A percentile compares a stretch with the other conserved stretches of the same genome.
phyloP scores from a whole-genome alignment of 192 early-diverging fungal species.

The Piromyces finnis region DNA sequence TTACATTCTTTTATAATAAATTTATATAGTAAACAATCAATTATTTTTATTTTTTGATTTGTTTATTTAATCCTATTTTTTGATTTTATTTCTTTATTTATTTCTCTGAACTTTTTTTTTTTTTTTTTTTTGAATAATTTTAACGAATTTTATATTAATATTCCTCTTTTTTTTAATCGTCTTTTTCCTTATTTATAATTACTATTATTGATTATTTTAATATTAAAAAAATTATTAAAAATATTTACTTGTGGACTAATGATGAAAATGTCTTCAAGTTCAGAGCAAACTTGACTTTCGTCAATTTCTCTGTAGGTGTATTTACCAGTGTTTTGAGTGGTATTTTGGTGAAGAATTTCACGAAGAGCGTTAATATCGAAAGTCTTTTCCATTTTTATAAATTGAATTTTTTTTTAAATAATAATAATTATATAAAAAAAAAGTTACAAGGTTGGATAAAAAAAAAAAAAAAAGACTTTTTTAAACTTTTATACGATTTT shows the following conservation, averaged over 20 bases:
- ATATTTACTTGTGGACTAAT: not conserved
- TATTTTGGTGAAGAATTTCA: not conserved
- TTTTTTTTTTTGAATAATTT: no score
- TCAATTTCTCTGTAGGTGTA: not conserved
- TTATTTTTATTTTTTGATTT: no score
- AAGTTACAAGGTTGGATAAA: not conserved
- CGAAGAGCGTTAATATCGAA: not conserved
- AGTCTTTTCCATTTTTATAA: not conserved
- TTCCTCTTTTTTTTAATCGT: no score
- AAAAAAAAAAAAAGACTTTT: not conserved
- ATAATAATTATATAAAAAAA: not conserved
- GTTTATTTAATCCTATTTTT: no score
- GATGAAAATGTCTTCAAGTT: not conserved
- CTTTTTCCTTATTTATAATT: no score
- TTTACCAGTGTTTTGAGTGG: not conserved
- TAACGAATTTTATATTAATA: no score
- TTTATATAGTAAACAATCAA: no score
- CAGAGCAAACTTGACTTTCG: not conserved
- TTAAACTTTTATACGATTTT: not conserved
- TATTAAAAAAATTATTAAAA: no score
- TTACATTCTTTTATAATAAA: no score
- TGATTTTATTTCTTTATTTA: no score
- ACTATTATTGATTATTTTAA: no score
- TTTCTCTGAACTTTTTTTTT: no score
- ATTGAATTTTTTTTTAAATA: not conserved